Conservation (phyloP, 208 protist species). For the Acanthamoeba royreba region DNA sequence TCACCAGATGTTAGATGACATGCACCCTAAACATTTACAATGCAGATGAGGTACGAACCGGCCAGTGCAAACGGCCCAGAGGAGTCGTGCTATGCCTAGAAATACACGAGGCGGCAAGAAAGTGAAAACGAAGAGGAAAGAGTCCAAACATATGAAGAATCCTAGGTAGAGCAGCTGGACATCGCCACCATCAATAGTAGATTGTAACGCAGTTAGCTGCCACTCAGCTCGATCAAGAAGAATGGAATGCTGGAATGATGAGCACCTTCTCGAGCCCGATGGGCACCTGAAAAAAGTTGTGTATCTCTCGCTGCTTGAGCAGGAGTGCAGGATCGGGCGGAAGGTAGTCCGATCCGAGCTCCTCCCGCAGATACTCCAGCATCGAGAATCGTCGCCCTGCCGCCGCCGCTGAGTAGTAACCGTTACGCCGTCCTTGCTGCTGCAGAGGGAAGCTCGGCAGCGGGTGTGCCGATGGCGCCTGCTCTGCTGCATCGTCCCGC, state of each 20-base stretch:
- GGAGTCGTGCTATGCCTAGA: background rate
- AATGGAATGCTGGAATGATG: background rate
- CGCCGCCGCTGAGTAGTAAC: background rate
- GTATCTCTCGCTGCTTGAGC: background rate
- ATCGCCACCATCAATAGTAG: too few species aligned
- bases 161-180: slow-evolving; percentile 66
- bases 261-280: slow-evolving; percentile 4
- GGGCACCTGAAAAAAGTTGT: slow-evolving; percentile 35
- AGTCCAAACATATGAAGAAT: slow-evolving; percentile 74
- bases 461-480: background rate
- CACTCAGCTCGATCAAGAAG: too few species aligned
- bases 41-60: too few species aligned
- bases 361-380: background rate
- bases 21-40: too few species aligned
- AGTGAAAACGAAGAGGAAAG: slow-evolving; percentile 75
- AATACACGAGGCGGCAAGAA: slow-evolving; percentile 70
- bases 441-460: too few species aligned
- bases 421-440: background rate
- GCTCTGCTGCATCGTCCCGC: background rate
- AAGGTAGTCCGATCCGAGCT: background rate
- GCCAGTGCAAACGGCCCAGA: background rate
- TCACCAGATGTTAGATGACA: too few species aligned
- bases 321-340: background rate
- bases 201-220: too few species aligned
- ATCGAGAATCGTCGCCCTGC: background rate